Evolutionary conservation across 2,329 filamentous ascomycete genomes (phyloP).

Genomic region (Tolypocladium capitatum): DNA sequence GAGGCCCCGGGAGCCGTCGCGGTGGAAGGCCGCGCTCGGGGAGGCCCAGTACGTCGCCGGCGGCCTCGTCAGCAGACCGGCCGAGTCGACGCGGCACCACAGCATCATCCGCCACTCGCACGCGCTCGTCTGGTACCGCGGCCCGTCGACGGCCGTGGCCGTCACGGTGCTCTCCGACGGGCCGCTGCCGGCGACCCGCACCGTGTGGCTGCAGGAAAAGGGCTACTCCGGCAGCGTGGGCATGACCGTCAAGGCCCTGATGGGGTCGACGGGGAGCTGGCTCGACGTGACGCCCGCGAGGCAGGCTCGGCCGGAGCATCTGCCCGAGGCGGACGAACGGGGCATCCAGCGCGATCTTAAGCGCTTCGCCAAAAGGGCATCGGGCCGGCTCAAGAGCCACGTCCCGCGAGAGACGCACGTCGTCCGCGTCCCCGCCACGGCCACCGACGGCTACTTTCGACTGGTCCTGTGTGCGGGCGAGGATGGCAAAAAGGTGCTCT

Average conservation of each 20-base stretch:
- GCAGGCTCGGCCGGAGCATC: slow-evolving; percentile 29
- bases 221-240: slow-evolving; percentile 57
- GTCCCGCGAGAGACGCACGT: slow-evolving; percentile 48
- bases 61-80: slow-evolving; percentile 49
- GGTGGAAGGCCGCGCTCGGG: slow-evolving; percentile 35
- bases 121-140: slow-evolving; percentile 52
- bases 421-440: slow-evolving; percentile 48
- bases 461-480: slow-evolving; percentile 44
- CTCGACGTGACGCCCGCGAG: slow-evolving; percentile 52
- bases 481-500: slow-evolving; percentile 39
- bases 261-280: slow-evolving; percentile 48
- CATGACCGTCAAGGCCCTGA: slow-evolving; percentile 50
- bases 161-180: slow-evolving; percentile 51
- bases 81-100: slow-evolving; percentile 51
- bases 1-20: slow-evolving; percentile 9
- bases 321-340: slow-evolving; percentile 45
- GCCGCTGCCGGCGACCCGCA: slow-evolving; percentile 41
- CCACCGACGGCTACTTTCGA: slow-evolving; percentile 55
- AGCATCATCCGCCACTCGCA: slow-evolving; percentile 54
- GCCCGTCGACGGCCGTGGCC: slow-evolving; percentile 47
- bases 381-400: slow-evolving; percentile 32
- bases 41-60: slow-evolving; percentile 54
- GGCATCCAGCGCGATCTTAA: slow-evolving; percentile 55
- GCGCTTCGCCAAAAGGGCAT: slow-evolving; percentile 46
- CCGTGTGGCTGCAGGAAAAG: slow-evolving; percentile 54